phyloP scores from a whole-genome alignment of 2,329 filamentous ascomycete species.

The Beauveria caledonica region DNA sequence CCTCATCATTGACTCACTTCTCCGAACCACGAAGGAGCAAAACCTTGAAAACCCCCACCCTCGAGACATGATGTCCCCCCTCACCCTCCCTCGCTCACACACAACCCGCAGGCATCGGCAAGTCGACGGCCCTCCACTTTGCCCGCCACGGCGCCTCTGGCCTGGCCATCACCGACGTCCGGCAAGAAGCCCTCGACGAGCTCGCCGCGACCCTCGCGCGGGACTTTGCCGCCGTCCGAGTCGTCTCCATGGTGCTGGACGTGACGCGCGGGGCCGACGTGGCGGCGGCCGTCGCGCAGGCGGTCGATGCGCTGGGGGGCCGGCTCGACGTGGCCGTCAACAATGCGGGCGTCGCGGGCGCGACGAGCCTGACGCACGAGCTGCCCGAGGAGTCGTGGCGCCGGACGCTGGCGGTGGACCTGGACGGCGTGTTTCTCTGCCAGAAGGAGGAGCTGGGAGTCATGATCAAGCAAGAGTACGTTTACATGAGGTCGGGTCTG shows the following conservation, averaged over 20 bases:
- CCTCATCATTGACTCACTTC: background rate
- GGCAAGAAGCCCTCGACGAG: conserved; percentile 23
- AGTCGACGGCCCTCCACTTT: conserved; percentile 36
- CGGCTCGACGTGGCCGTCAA: conserved; percentile 40
- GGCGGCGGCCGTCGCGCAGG: conserved; percentile 31
- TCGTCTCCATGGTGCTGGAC: conserved; percentile 35
- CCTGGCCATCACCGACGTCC: conserved; percentile 39
- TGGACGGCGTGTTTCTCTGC: conserved; percentile 51
- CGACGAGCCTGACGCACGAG: conserved; percentile 47
- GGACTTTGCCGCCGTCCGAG: conserved; percentile 30
- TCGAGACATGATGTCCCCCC: too few species aligned
- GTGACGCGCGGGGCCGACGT: conserved; percentile 36
- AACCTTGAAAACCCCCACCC: background rate
- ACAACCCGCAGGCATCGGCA: conserved; percentile 36
- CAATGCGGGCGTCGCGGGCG: conserved; percentile 32
- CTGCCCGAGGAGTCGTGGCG: conserved; percentile 39
- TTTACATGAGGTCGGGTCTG: background rate
- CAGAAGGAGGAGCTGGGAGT: conserved; percentile 42
- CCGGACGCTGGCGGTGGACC: conserved; percentile 25
- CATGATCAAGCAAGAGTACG: conserved; percentile 43
- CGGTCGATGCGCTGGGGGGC: conserved; percentile 40
- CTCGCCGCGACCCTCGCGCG: conserved; percentile 27
- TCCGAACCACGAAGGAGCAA: too few species aligned
- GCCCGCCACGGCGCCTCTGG: conserved; percentile 38
- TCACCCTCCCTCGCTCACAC: too few species aligned